phyloP scores from a whole-genome alignment of 2,329 filamentous ascomycete species.

The Corinectria fuckeliana region DNA sequence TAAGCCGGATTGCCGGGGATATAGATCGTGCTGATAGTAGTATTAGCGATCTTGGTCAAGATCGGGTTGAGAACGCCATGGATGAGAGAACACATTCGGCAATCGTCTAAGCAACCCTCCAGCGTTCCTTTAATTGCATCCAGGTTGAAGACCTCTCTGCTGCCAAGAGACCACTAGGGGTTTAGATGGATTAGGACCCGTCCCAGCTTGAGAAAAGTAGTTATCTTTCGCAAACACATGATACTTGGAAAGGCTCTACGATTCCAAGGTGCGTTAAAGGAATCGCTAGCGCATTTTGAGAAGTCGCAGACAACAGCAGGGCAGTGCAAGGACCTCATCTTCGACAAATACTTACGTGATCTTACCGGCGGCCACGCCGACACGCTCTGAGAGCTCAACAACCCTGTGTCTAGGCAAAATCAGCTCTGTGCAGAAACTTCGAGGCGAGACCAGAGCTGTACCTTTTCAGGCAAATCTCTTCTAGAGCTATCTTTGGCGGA shows the following conservation, averaged over 20 bases:
- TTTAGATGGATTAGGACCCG: conserved; percentile 24
- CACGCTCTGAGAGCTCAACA: conserved; percentile 27
- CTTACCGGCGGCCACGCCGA: conserved; percentile 32
- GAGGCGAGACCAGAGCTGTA: conserved; percentile 15
- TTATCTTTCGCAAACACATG: conserved; percentile 28
- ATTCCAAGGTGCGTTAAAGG: conserved; percentile 23
- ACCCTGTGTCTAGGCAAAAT: conserved; percentile 20
- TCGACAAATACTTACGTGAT: conserved; percentile 31
- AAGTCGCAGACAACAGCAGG: conserved; percentile 14
- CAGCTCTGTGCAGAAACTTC: conserved; percentile 26
- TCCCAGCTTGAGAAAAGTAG: conserved; percentile 23
- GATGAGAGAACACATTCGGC: conserved; percentile 25
- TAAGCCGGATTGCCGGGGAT: conserved; percentile 17
- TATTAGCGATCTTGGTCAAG: conserved; percentile 19
- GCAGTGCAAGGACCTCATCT: conserved; percentile 16
- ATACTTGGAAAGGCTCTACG: conserved; percentile 30
- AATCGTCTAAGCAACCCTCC: conserved; percentile 24
- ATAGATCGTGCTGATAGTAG: conserved; percentile 26
- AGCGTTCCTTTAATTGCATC: conserved; percentile 27
- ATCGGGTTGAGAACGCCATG: neutral
- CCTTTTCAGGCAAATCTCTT: conserved; percentile 24
- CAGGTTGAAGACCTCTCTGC: conserved; percentile 26
- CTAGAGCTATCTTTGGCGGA: conserved; percentile 30
- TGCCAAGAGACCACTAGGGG: conserved; percentile 24
- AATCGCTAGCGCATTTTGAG: conserved; percentile 19